phyloP scores from a whole-genome alignment of 331 rosid genomes.

The Pyrus hybrid region DNA sequence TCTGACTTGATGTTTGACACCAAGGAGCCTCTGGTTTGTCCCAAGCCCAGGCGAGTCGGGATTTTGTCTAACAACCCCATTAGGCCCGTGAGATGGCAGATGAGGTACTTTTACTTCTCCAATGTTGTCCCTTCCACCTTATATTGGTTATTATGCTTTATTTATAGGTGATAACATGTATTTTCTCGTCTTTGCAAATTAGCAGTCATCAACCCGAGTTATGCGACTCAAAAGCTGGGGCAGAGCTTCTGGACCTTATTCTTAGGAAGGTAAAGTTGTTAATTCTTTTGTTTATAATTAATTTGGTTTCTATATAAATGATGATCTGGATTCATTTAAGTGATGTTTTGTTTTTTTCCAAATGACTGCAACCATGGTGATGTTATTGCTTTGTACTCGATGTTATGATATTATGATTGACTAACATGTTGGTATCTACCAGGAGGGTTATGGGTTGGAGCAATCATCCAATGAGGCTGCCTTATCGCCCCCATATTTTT shows the following conservation, averaged over 20 bases:
- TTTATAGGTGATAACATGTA: not conserved
- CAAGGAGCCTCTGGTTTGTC: constrained; percentile 61
- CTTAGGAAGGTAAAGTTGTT: constrained; percentile 45
- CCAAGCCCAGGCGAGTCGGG: constrained; percentile 74
- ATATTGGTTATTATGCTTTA: not conserved
- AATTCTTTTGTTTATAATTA: not conserved
- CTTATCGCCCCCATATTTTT: constrained; percentile 76
- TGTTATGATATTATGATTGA: not conserved
- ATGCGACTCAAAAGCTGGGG: constrained; percentile 70
- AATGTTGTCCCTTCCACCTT: not conserved
- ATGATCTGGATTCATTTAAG: not conserved
- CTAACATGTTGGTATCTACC: constrained; percentile 13
- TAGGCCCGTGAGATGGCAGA: constrained; percentile 56
- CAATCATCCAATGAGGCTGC: constrained; percentile 35
- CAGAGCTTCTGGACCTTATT: constrained; percentile 70
- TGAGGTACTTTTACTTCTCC: constrained; percentile 27
- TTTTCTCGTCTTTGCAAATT: not conserved
- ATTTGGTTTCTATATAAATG: not conserved
- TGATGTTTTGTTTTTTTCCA: not conserved
- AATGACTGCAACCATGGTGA: not conserved
- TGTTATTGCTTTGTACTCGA: not conserved
- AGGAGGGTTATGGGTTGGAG: constrained; percentile 60
- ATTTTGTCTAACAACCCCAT: constrained; percentile 34
- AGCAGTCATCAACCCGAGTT: constrained; percentile 47
- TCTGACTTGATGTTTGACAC: constrained; percentile 34